A percentile compares a stretch with the other conserved stretches of the same genome.
Conservation (phyloP, 2,329 filamentous ascomycete species). For the Aspergillus quadrilineatus region DNA sequence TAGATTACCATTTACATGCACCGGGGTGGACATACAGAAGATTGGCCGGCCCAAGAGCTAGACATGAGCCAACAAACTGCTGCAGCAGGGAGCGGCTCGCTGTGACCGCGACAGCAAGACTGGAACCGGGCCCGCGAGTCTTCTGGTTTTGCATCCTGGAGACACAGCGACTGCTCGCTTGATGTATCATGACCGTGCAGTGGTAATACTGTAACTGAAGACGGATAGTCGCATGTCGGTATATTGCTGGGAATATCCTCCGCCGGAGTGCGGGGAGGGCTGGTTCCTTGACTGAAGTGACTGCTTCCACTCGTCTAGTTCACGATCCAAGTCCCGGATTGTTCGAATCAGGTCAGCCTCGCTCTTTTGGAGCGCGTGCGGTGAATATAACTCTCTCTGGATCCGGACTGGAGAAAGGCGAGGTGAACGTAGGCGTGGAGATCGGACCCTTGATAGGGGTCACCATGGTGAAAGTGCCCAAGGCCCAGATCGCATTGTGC, state of each 20-base stretch:
- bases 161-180: conserved; percentile 14
- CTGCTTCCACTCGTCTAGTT: conserved; percentile 11
- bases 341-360: conserved; percentile 11
- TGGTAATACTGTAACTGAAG: conserved; percentile 16
- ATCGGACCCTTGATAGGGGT: not conserved
- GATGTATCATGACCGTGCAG: conserved; percentile 17
- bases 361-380: conserved; percentile 1
- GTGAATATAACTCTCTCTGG: conserved; percentile 8
- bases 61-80: not conserved
- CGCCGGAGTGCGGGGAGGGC: too few species aligned
- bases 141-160: conserved; percentile 13
- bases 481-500: conserved; percentile 12
- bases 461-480: not conserved
- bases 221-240: not conserved
- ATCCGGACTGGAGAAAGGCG: conserved; percentile 13
- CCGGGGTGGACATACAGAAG: not conserved
- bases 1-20: not conserved
- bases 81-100: conserved; percentile 14
- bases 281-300: too few species aligned
- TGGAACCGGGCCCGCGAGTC: conserved; percentile 8
- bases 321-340: conserved; percentile 11
- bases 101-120: conserved; percentile 11
- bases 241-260: not conserved
- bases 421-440: not conserved
- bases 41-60: not conserved